Percentiles rank a stretch among this genome's conserved stretches.
phyloP scores from a whole-genome alignment of 352 stramenopile species.

The Phytophthora europaea region DNA sequence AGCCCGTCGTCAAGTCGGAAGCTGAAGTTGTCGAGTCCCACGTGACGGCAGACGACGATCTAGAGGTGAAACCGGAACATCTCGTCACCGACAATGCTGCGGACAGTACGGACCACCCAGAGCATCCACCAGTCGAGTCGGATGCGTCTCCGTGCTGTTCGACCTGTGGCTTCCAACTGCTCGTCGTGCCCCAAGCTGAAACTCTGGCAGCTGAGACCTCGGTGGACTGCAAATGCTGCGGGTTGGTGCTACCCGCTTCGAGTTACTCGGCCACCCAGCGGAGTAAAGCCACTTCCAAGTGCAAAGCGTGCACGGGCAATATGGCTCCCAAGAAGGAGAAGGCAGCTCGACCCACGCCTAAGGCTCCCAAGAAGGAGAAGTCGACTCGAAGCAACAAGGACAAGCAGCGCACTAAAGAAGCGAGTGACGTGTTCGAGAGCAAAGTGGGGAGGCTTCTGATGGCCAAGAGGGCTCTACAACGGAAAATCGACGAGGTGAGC shows the following conservation, averaged over 20 bases:
- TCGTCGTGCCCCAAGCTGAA: conserved; percentile 15
- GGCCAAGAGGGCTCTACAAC: conserved; percentile 23
- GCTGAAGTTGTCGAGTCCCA: conserved; percentile 16
- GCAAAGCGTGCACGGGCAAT: conserved; percentile 35
- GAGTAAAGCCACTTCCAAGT: conserved; percentile 23
- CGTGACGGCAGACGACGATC: background rate
- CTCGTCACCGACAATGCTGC: background rate
- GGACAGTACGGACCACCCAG: background rate
- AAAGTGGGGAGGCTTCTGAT: conserved; percentile 39
- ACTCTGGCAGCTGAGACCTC: background rate
- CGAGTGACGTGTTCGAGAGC: conserved; percentile 29
- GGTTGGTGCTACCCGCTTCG: conserved; percentile 15
- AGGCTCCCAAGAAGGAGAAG: background rate
- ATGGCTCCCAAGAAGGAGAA: background rate
- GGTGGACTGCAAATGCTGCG: conserved; percentile 38
- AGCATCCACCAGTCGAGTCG: background rate
- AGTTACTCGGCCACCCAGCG: conserved; percentile 32
- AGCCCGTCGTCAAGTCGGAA: conserved; percentile 24
- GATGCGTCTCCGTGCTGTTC: conserved; percentile 14
- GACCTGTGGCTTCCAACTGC: conserved; percentile 16
- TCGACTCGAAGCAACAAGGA: conserved; percentile 12
- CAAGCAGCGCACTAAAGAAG: conserved; percentile 8
- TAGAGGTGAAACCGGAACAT: conserved; percentile 10
- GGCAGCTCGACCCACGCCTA: background rate
- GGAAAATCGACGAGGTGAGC: conserved; percentile 27